A percentile compares a stretch with the other conserved stretches of the same genome.
Conservation (phyloP, 192 early-diverging fungal genomes). For the Mortierella hygrophila region DNA sequence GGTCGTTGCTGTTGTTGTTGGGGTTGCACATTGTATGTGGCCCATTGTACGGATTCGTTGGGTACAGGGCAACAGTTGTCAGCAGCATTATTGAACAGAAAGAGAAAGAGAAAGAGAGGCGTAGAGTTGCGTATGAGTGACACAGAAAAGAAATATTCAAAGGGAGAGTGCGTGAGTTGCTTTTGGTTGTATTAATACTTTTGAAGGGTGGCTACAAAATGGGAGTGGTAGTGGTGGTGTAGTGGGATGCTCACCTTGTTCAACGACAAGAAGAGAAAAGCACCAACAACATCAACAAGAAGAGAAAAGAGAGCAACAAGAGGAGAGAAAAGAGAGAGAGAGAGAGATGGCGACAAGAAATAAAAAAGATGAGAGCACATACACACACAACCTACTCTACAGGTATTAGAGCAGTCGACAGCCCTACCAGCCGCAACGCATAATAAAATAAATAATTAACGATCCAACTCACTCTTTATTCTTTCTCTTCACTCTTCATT, state of each 20-base stretch:
- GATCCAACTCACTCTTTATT: too few relatives aligned
- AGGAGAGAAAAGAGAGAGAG: background rate
- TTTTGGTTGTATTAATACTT: too few relatives aligned
- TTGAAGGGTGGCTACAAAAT: too few relatives aligned
- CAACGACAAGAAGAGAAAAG: background rate
- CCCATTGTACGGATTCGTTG: background rate
- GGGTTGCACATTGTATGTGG: background rate
- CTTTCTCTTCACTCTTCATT: background rate
- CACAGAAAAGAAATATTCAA: background rate
- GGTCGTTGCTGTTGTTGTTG: background rate
- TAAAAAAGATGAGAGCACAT: background rate
- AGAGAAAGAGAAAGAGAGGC: background rate
- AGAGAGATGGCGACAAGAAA: conserved; percentile 16
- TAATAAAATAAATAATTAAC: too few relatives aligned
- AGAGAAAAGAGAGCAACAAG: background rate
- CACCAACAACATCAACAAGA: background rate
- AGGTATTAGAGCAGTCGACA: background rate
- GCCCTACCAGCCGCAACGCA: too few relatives aligned
- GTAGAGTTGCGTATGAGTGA: background rate
- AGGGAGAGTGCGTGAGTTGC: too few relatives aligned
- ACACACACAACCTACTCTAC: too few relatives aligned
- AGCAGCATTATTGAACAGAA: background rate
- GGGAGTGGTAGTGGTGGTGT: too few relatives aligned
- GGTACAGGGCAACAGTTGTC: background rate
- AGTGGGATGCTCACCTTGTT: too few relatives aligned